Evolutionary conservation across 2,329 filamentous ascomycete genomes (phyloP).

Genomic region (Coniella vitis): DNA sequence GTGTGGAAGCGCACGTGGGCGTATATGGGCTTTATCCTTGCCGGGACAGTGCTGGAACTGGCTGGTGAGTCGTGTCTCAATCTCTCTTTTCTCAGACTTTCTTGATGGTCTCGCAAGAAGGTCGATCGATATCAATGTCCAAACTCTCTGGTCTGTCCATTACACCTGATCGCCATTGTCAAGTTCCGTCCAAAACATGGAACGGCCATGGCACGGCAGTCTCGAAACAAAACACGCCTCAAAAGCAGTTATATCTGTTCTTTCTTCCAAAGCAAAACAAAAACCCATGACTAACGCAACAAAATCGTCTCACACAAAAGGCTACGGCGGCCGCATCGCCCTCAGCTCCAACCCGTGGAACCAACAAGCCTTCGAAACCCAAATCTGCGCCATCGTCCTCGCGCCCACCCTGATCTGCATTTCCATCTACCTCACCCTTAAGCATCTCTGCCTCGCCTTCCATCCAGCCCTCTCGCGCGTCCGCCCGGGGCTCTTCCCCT

Average conservation of each 20-base stretch:
- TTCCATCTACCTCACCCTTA: constrained; percentile 57
- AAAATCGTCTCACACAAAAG: constrained; percentile 23
- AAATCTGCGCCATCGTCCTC: constrained; percentile 53
- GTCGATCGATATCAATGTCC: no score
- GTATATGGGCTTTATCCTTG: constrained; percentile 41
- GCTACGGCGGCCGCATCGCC: constrained; percentile 46
- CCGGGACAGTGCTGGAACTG: constrained; percentile 45
- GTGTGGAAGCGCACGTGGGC: constrained; percentile 48
- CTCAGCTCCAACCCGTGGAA: constrained; percentile 50
- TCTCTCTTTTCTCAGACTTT: neutral
- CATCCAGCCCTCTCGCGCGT: constrained; percentile 44
- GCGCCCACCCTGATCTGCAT: constrained; percentile 56
- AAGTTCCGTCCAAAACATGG: no score
- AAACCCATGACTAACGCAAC: neutral
- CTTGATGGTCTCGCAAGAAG: no score
- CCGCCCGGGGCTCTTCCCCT: constrained; percentile 44
- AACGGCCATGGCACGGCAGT: no score
- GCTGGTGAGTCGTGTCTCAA: constrained; percentile 32
- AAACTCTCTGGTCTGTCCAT: no score
- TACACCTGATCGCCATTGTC: no score
- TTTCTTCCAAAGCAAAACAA: no score
- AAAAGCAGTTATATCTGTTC: no score
- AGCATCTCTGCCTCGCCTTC: constrained; percentile 47
- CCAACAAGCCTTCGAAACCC: constrained; percentile 46
- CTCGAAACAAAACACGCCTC: no score